Base-by-base conservation (phyloP, 2,329 filamentous ascomycete genomes). In the Ilyonectria sp. region DNA sequence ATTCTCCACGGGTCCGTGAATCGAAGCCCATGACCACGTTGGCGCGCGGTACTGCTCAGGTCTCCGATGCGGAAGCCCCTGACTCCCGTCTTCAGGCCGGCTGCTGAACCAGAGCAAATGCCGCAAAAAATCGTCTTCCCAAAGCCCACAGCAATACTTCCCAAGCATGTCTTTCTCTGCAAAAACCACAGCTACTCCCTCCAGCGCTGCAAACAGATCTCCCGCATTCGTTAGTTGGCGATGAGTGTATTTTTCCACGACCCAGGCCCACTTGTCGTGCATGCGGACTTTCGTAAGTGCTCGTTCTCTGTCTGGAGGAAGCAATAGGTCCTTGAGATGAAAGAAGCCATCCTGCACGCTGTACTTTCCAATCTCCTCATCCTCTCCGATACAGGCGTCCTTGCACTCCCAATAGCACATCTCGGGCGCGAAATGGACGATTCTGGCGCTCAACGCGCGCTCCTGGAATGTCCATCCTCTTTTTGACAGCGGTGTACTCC, bases 401-500 rank as follows among this genome's bases (percentile, higher is more conserved):
- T 54, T 54, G 50, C 50, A 54, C 29, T 54, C 50, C 50, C 50
- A 54, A 31, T 54, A 54, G 33, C 50, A 54, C 50, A 54, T 54
- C 19, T 54, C 50, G 29, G 50, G 50, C n/a, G 50, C 37, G 29
- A 54, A 54, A 37, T 54, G 50, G 29, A 54, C 50, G 50, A 54
- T 54, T 54, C 50, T 54, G 50, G 50, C 50, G 50, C 50, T 54
- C 50, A 54, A 54, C 50, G 33, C 35, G 15, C 35, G 35, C 35
- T 37, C 35, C 35, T 37, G 35, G 6, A 37, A 37, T 3, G 35
- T 37, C 35, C 35, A 37, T 37, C 35, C 35, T 37, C 35, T 37
- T 37, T 37, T 37, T 37, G 35, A 37, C 35, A 37, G 8, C 35
- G 35, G 35, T 15, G 35, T 37, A 54, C 50, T 54, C 50, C 21